phyloP scores from a whole-genome alignment of 2,329 filamentous ascomycete genomes.

The Sarocladium oryzae region DNA sequence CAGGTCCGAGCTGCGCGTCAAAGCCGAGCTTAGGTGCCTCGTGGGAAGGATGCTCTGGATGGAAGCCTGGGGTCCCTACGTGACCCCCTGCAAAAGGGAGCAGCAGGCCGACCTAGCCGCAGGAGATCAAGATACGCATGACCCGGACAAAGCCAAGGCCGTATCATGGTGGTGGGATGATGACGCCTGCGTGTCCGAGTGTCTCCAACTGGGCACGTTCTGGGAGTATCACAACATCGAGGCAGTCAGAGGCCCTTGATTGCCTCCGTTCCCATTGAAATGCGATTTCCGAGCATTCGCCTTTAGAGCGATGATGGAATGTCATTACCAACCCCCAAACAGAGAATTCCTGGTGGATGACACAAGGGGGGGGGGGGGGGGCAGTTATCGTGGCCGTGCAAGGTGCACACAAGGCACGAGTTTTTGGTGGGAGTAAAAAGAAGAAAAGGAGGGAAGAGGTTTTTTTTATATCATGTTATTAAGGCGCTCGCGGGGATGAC shows the following conservation, averaged over 20 bases:
- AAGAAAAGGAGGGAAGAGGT: too few relatives aligned
- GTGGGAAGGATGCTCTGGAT: conserved; percentile 54
- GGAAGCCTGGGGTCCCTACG: conserved; percentile 51
- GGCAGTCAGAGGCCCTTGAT: conserved; percentile 38
- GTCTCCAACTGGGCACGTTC: conserved; percentile 43
- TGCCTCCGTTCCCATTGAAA: background rate
- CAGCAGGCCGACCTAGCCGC: conserved; percentile 17
- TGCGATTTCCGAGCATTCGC: too few relatives aligned
- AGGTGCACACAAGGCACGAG: too few relatives aligned
- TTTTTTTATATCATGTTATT: too few relatives aligned
- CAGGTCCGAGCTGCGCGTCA: conserved; percentile 24
- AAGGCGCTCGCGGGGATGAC: too few relatives aligned
- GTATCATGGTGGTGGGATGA: conserved; percentile 58
- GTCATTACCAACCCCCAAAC: too few relatives aligned
- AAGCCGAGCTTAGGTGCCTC: conserved; percentile 43
- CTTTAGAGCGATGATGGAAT: too few relatives aligned
- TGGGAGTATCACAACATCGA: conserved; percentile 55
- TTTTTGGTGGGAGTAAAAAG: too few relatives aligned
- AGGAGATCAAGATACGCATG: background rate
- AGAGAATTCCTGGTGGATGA: too few relatives aligned
- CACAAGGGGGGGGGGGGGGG: too few relatives aligned
- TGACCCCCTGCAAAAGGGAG: conserved; percentile 25
- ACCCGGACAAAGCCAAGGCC: background rate
- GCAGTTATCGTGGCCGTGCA: too few relatives aligned
- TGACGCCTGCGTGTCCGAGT: conserved; percentile 46